phyloP scores from a whole-genome alignment of 2,329 filamentous ascomycete genomes.

The Achaetomium macrosporum region DNA sequence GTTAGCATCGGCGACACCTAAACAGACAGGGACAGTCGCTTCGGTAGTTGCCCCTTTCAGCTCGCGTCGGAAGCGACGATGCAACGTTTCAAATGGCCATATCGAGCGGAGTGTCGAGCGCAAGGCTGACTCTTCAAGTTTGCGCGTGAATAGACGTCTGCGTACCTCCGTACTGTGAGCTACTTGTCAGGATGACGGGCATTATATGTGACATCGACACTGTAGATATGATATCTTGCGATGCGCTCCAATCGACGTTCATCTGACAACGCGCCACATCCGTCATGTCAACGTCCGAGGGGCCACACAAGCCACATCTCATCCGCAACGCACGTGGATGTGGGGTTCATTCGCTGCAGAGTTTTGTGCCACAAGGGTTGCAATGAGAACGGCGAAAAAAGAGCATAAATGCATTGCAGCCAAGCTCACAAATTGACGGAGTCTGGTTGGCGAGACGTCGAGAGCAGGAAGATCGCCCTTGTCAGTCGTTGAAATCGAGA shows the following conservation, averaged over 20 bases:
- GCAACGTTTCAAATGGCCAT: too few relatives aligned
- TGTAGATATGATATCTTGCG: too few relatives aligned
- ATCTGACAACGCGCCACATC: neutral
- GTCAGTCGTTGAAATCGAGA: neutral
- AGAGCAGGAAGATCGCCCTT: neutral
- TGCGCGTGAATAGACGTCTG: too few relatives aligned
- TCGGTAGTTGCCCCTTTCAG: neutral
- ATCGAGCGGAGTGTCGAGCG: neutral
- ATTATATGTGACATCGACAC: too few relatives aligned
- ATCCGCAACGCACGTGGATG: slow-evolving; percentile 1
- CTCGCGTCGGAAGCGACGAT: too few relatives aligned
- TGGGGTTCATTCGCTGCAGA: neutral
- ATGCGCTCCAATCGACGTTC: too few relatives aligned
- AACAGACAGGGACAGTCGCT: neutral
- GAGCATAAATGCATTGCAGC: neutral
- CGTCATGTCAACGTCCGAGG: too few relatives aligned
- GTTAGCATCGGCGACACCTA: neutral
- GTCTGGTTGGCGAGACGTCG: neutral
- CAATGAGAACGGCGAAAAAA: neutral
- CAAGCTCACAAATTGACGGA: neutral
- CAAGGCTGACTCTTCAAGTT: neutral
- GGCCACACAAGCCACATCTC: slow-evolving; percentile 7
- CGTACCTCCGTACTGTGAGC: too few relatives aligned
- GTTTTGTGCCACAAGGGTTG: neutral
- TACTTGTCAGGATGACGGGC: too few relatives aligned